phyloP scores from a whole-genome alignment of 2,329 filamentous ascomycete genomes.

The Cordyceps militaris region DNA sequence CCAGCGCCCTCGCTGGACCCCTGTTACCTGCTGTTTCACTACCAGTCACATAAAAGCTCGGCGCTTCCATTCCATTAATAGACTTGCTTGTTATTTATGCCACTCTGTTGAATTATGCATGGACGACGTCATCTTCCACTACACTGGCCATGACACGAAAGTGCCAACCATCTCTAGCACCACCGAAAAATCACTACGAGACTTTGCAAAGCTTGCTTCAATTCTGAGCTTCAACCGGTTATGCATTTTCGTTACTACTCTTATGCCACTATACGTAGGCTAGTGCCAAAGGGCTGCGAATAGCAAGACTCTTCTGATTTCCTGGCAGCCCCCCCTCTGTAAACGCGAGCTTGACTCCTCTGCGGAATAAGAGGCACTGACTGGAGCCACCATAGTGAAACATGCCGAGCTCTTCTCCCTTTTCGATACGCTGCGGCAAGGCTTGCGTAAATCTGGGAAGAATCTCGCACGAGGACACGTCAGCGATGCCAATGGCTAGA shows the following conservation, averaged over 20 bases:
- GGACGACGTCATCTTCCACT: too few species aligned
- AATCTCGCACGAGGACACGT: constrained; percentile 59
- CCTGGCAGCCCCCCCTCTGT: constrained; percentile 15
- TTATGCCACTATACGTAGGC: not conserved
- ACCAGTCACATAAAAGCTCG: too few species aligned
- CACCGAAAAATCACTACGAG: too few species aligned
- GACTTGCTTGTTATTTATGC: too few species aligned
- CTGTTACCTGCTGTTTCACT: not conserved
- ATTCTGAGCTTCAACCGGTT: not conserved
- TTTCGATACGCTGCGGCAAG: constrained; percentile 23
- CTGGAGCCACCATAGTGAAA: constrained; percentile 66
- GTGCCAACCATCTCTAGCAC: too few species aligned
- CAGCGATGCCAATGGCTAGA: constrained; percentile 63
- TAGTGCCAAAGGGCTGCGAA: not conserved
- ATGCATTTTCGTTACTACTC: too few species aligned
- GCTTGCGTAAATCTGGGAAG: constrained; percentile 18
- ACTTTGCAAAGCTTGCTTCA: too few species aligned
- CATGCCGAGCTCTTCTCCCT: constrained; percentile 65
- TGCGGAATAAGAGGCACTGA: constrained; percentile 56
- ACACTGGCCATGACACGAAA: too few species aligned
- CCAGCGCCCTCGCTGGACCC: not conserved
- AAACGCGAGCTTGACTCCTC: constrained; percentile 36
- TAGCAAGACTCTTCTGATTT: not conserved
- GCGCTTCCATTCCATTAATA: too few species aligned
- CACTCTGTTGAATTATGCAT: too few species aligned